These are phyloP conservation scores for Nakaseomyces sp. DNA, from an alignment of 1,139 yeast species.

Conservation along the genomic window DNA sequence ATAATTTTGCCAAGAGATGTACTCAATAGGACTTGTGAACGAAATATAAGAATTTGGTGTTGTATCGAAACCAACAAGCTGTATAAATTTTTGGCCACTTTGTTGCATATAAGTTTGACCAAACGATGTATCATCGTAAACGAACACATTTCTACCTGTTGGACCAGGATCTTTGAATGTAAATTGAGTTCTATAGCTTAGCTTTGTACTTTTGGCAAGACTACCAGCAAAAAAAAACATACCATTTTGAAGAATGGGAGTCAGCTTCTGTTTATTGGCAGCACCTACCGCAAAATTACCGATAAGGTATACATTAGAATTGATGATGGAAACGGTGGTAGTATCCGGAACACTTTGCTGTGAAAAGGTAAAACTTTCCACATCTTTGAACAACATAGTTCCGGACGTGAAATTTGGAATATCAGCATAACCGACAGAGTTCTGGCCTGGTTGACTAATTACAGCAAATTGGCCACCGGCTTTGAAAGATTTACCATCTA, in stretches of 20 bases:
- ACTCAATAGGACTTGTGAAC: background rate
- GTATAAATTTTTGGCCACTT: background rate
- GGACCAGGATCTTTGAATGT: background rate
- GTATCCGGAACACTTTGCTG: background rate
- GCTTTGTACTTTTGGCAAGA: background rate
- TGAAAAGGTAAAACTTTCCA: background rate
- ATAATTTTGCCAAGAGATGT: too few relatives aligned
- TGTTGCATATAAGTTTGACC: background rate
- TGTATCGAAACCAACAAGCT: background rate
- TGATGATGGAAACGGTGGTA: background rate
- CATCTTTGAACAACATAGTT: background rate
- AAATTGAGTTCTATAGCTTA: background rate
- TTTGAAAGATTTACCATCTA: too few relatives aligned
- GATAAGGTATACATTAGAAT: background rate
- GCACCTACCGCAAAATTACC: background rate
- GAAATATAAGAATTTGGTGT: background rate
- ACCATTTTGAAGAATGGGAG: background rate
- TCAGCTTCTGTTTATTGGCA: background rate
- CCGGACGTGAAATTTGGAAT: too few relatives aligned
- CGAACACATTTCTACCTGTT: background rate
- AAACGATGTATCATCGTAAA: background rate
- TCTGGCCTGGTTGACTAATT: too few relatives aligned
- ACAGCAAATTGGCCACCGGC: too few relatives aligned
- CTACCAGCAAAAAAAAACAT: background rate
- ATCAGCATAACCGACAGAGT: too few relatives aligned